These are phyloP conservation scores for Neurospora hispaniola DNA, from an alignment of 495 filamentous ascomycete species.

Conservation along the genomic window DNA sequence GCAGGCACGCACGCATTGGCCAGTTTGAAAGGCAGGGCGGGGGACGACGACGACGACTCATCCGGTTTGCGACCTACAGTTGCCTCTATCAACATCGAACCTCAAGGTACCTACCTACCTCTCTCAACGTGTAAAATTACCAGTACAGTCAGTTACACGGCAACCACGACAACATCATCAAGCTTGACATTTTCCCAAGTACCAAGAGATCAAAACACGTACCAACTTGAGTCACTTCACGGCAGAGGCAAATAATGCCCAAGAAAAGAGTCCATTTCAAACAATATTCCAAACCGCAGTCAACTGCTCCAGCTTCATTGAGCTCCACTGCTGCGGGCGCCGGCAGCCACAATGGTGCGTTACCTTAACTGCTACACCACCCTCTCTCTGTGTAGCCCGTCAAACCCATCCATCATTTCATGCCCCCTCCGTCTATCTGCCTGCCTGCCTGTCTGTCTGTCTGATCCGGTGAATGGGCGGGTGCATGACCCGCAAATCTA, in stretches of 20 bases:
- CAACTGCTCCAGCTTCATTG: slow-evolving; percentile 37
- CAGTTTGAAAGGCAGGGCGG: background rate
- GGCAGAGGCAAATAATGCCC: slow-evolving; percentile 30
- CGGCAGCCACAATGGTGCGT: slow-evolving; percentile 15
- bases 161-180: background rate
- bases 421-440: background rate
- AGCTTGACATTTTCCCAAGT: background rate
- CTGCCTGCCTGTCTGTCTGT: background rate
- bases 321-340: slow-evolving; percentile 14
- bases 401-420: background rate
- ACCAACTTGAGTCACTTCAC: background rate
- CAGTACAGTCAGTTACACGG: background rate
- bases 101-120: background rate
- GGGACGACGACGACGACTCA: background rate
- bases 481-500: background rate
- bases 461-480: background rate
- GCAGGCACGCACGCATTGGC: background rate
- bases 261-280: slow-evolving; percentile 41
- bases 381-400: background rate
- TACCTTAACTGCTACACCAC: background rate
- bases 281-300: slow-evolving; percentile 41
- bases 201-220: background rate
- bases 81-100: background rate
- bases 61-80: background rate
- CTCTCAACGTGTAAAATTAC: background rate